These are phyloP conservation scores for Pneumocystis sp. DNA, from an alignment of 1,139 yeast species.

Conservation along the genomic window DNA sequence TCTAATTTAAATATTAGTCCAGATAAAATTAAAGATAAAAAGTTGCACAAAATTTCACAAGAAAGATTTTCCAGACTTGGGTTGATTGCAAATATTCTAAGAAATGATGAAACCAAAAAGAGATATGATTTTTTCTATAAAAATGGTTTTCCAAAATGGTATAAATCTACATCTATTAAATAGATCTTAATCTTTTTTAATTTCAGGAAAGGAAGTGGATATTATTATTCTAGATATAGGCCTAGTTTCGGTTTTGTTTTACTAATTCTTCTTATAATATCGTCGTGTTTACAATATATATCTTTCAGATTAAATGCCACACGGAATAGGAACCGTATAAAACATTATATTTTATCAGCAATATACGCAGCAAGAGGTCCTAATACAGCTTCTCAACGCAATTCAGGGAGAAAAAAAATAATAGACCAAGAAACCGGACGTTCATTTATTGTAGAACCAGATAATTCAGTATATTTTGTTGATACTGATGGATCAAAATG, in stretches of 20 bases:
- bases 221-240: constrained; percentile 23
- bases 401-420: constrained; percentile 25
- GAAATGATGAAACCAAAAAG: constrained; percentile 43
- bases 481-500: constrained; percentile 34
- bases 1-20: constrained; percentile 29
- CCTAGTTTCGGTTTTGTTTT: constrained; percentile 44
- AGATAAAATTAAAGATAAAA: constrained; percentile 42
- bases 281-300: constrained; percentile 45
- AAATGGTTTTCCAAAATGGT: constrained; percentile 79
- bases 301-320: constrained; percentile 40
- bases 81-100: constrained; percentile 55
- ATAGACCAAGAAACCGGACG: constrained; percentile 34
- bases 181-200: neutral
- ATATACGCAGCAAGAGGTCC: constrained; percentile 32
- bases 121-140: constrained; percentile 73
- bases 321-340: constrained; percentile 50
- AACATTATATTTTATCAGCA: constrained; percentile 27
- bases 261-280: constrained; percentile 34
- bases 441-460: constrained; percentile 47
- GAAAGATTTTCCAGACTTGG: constrained; percentile 62
- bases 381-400: constrained; percentile 17
- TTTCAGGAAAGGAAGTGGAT: constrained; percentile 11
- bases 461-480: constrained; percentile 51
- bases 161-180: constrained; percentile 15
- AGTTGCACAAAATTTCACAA: constrained; percentile 24